Evolutionary conservation across 129 eudicot species (phyloP).

Genomic region (Chrysanthemum makinoi): DNA sequence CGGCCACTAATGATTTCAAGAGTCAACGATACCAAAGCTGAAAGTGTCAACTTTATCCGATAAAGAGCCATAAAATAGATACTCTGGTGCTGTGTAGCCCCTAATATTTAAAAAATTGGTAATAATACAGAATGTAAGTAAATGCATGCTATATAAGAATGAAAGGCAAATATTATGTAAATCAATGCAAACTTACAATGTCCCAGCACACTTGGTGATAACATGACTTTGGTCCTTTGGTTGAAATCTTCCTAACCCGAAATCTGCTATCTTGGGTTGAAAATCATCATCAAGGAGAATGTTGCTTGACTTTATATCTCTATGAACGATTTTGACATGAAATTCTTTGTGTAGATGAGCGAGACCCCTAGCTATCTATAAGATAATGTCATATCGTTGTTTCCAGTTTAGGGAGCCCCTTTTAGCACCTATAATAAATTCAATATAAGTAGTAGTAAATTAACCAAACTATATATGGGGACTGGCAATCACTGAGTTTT

Average conservation of each 20-base stretch:
- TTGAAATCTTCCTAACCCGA: conserved; percentile 56
- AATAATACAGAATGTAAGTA: not conserved
- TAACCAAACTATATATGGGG: not conserved
- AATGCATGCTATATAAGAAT: not conserved
- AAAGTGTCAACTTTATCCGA: no score
- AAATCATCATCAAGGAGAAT: conserved; percentile 50
- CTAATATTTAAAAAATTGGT: not conserved
- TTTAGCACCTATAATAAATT: not conserved
- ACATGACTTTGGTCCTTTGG: conserved; percentile 45
- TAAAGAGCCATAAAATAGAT: no score
- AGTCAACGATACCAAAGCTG: no score
- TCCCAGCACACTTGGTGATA: conserved; percentile 56
- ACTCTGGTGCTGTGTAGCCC: conserved; percentile 13
- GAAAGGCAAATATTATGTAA: not conserved
- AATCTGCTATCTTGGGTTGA: conserved; percentile 58
- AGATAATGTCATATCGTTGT: conserved; percentile 41
- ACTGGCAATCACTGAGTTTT: no score
- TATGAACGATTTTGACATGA: conserved; percentile 47
- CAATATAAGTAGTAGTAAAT: not conserved
- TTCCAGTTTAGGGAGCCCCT: not conserved
- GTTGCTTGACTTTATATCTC: conserved; percentile 53
- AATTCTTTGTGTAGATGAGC: conserved; percentile 50
- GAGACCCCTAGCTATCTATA: conserved; percentile 53
- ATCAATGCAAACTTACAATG: conserved; percentile 37
- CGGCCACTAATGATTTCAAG: no score